Evolutionary conservation across 2,329 filamentous ascomycete species (phyloP).

Genomic region (Thelonectria rubi): DNA sequence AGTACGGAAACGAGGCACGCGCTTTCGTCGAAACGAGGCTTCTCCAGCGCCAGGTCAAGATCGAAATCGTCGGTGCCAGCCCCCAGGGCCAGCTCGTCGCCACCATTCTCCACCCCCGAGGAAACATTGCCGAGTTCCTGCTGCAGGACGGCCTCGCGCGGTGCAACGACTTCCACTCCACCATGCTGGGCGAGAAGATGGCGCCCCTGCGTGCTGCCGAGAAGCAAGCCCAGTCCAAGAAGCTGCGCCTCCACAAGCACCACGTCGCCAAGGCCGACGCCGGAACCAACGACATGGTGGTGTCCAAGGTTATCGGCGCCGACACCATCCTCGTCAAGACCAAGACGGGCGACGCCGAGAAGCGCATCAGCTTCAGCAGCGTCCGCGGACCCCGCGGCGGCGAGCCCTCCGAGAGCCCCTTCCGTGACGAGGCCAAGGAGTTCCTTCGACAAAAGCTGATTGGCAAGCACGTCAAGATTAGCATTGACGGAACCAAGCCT

Average conservation of each 20-base stretch:
- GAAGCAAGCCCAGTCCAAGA: constrained; percentile 80
- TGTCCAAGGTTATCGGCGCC: constrained; percentile 85
- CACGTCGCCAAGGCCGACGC: constrained; percentile 76
- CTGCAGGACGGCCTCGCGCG: constrained; percentile 88
- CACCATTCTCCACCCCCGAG: constrained; percentile 84
- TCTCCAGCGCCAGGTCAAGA: constrained; percentile 84
- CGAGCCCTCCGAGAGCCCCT: constrained; percentile 87
- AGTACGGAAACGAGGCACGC: constrained; percentile 88
- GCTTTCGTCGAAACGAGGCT: constrained; percentile 87
- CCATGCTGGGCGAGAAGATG: constrained; percentile 90
- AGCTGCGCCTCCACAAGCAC: constrained; percentile 82
- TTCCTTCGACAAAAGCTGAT: constrained; percentile 93
- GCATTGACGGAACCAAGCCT: constrained; percentile 89
- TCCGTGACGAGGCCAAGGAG: constrained; percentile 93
- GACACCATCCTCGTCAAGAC: constrained; percentile 89
- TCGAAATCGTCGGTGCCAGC: constrained; percentile 85
- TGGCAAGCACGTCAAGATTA: constrained; percentile 92
- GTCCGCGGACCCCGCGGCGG: constrained; percentile 90
- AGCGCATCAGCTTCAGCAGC: constrained; percentile 91
- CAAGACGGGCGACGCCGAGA: constrained; percentile 82
- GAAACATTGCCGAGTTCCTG: constrained; percentile 91
- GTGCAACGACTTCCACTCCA: constrained; percentile 96
- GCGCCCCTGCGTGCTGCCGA: constrained; percentile 84
- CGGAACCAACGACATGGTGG: constrained; percentile 79
- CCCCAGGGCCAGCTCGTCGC: constrained; percentile 93